A percentile compares a stretch with the other conserved stretches of the same genome.
Evolutionary conservation across 345 rosid genomes (phyloP).

Genomic region (Viola odorata): DNA sequence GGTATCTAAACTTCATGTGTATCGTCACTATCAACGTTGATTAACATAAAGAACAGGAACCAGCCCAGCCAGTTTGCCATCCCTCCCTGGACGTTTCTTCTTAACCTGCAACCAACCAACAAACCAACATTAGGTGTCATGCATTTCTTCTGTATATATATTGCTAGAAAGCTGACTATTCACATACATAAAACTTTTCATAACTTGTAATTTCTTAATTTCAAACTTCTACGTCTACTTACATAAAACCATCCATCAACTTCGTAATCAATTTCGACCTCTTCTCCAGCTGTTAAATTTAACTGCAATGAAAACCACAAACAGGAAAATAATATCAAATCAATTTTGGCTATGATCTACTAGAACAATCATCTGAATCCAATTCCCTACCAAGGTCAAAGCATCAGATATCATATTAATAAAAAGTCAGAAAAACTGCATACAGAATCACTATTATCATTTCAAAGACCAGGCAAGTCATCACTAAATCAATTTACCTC

Average conservation of each 20-base stretch:
- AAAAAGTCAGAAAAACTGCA: background rate
- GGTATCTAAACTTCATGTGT: no score
- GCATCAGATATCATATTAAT: constrained; percentile 1
- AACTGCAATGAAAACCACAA: constrained; percentile 50
- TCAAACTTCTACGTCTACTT: constrained; percentile 30
- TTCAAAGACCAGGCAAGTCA: constrained; percentile 10
- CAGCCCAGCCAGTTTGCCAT: constrained; percentile 94
- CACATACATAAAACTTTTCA: background rate
- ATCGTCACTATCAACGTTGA: constrained; percentile 34
- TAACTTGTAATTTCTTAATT: background rate
- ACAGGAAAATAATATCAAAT: background rate
- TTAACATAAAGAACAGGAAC: constrained; percentile 94
- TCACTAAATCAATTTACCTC: constrained; percentile 45
- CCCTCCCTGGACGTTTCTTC: constrained; percentile 96
- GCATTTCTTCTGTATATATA: background rate
- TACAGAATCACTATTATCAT: background rate
- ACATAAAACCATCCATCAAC: constrained; percentile 99
- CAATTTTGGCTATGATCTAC: background rate
- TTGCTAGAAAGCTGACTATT: background rate
- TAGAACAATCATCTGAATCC: background rate
- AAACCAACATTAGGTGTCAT: background rate
- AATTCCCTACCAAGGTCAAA: background rate
- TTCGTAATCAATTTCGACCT: constrained; percentile 88
- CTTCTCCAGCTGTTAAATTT: constrained; percentile 88
- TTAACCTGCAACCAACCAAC: constrained; percentile 55